Conservation (phyloP, 2,329 filamentous ascomycete species). For the Dactylellina haptotyla region DNA sequence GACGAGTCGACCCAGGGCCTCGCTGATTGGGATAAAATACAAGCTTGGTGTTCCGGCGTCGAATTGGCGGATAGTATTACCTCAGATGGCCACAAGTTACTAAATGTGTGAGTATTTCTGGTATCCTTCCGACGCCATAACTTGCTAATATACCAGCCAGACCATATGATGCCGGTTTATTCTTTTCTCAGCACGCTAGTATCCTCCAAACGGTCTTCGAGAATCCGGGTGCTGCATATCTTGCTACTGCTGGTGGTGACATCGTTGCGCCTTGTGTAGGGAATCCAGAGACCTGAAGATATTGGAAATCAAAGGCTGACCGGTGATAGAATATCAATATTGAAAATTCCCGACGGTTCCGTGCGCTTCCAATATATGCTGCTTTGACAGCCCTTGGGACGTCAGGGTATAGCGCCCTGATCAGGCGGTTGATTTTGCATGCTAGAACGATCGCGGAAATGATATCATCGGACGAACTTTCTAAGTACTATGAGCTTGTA, state of each 20-base stretch:
- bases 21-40: constrained; percentile 60
- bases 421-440: constrained; percentile 77
- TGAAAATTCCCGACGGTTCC: constrained; percentile 90
- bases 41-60: constrained; percentile 69
- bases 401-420: constrained; percentile 74
- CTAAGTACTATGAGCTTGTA: constrained; percentile 30
- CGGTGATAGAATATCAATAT: constrained; percentile 74
- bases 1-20: constrained; percentile 31
- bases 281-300: not conserved
- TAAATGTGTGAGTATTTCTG: constrained; percentile 73
- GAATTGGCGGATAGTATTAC: constrained; percentile 88
- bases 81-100: constrained; percentile 86
- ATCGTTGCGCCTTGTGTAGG: constrained; percentile 47
- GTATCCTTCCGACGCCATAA: not conserved
- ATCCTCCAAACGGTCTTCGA: constrained; percentile 74
- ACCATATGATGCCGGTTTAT: constrained; percentile 93
- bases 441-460: constrained; percentile 75
- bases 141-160: constrained; percentile 57
- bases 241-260: constrained; percentile 60
- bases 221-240: constrained; percentile 87
- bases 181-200: constrained; percentile 75
- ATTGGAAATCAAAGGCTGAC: not conserved
- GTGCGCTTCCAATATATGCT: constrained; percentile 88
- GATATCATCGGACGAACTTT: constrained; percentile 20
- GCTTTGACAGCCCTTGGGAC: constrained; percentile 79